Base-by-base conservation (phyloP, 164 flowering plant species). In the Warburgia ugandensis region DNA sequence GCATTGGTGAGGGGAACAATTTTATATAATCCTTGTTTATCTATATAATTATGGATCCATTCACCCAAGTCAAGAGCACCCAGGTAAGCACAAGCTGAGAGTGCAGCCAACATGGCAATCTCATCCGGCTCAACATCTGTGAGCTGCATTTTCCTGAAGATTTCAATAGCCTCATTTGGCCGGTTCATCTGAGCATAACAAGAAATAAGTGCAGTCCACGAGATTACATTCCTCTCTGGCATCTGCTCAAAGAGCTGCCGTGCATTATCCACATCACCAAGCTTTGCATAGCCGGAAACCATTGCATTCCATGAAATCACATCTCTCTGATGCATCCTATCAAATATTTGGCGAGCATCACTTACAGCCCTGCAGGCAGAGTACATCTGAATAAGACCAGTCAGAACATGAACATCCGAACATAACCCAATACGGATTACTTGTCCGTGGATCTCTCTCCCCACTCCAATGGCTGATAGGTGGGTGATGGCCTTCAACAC, bases 21-120 rank as follows among this genome's bases (percentile, higher is more conserved):
- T 42, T 28, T 62, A 28, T 19, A 3, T 12, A 80, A 41, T 17
- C 67, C 54, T 37, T 46, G 70, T 35, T 56, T 60, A 5, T 61
- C 67, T 7, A 79, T 62, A 22, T 69, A 73, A 50, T 54, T 52
- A 58, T 70, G 72, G 23, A 80, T 66, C 77, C 84, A 70, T 54
- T 77, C 75, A 21, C 86, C 84, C 48, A 78, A 48, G 49, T 75
- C 70, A 19, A 77, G 64, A 6, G 73, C 77, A 31, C 87, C 83
- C 59, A 75, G 42, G 42, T 71, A 63, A 3, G 87, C 81, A 62
- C 83, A 78, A 54, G 85, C 92, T 0, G 87, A 78, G 30, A 84
- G 76, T 2, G 49, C 81, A 39, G 77, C 77, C 73, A 75, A 32
- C 73, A 84, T 44, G 19, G 87, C 60, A 25, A 77, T 59, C 62